Evolutionary conservation across 2,329 filamentous ascomycete genomes (phyloP).

Genomic region (Microdochium bolleyi): DNA sequence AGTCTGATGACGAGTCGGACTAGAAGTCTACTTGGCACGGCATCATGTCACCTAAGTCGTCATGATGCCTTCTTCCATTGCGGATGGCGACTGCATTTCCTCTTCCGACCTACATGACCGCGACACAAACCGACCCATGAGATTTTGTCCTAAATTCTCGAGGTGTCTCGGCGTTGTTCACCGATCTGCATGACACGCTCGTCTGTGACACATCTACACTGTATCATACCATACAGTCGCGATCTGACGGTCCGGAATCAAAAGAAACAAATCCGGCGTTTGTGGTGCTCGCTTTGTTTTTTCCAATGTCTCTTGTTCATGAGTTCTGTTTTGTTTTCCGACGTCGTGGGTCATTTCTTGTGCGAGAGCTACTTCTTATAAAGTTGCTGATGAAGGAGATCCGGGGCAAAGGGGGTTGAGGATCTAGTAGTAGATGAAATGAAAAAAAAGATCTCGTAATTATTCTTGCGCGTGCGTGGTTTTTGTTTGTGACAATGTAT

Average conservation of each 20-base stretch:
- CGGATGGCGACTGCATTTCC: not conserved
- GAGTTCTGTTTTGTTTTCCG: not conserved
- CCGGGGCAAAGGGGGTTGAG: not conserved
- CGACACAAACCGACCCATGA: too few relatives aligned
- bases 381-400: not conserved
- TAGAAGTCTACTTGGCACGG: constrained; percentile 16
- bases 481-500: not conserved
- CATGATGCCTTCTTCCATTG: not conserved
- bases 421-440: not conserved
- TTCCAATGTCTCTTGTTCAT: not conserved
- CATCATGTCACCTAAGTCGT: not conserved
- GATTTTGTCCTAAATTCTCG: too few relatives aligned
- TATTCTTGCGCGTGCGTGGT: not conserved
- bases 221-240: not conserved
- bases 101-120: not conserved
- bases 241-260: not conserved
- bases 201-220: not conserved
- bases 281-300: not conserved
- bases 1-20: constrained; percentile 45
- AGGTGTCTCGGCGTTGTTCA: too few relatives aligned
- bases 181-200: too few relatives aligned
- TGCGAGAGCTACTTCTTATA: not conserved
- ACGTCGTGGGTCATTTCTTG: not conserved
- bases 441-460: not conserved
- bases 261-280: not conserved